A percentile compares a stretch with the other conserved stretches of the same genome.
These are phyloP conservation scores for Hypoxylon fuscum DNA, from an alignment of 495 filamentous ascomycete genomes.

Conservation along the genomic window DNA sequence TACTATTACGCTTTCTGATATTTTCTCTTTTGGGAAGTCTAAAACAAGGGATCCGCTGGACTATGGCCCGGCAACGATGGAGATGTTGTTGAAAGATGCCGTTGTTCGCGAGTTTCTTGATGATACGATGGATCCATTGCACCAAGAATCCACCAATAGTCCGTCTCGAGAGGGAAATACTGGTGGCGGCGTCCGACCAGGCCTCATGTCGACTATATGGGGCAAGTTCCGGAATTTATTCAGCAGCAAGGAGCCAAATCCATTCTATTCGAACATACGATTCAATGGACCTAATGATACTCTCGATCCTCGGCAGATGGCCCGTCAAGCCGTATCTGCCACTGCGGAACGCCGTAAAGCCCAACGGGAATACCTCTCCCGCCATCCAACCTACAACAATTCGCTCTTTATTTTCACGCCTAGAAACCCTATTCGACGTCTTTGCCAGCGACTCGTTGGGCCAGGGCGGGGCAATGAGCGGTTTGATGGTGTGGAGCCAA, in stretches of 20 bases:
- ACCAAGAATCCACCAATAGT: conserved; percentile 51
- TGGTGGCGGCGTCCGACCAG: conserved; percentile 54
- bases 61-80: conserved; percentile 85
- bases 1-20: conserved; percentile 86
- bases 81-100: conserved; percentile 95
- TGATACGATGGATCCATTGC: conserved; percentile 62
- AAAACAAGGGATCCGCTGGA: conserved; percentile 83
- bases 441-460: conserved; percentile 92
- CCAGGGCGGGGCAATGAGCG: conserved; percentile 87
- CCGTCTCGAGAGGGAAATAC: conserved; percentile 43
- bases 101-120: conserved; percentile 95
- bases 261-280: conserved; percentile 87
- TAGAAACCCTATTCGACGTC: conserved; percentile 74
- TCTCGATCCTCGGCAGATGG: conserved; percentile 85
- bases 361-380: conserved; percentile 87
- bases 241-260: conserved; percentile 81
- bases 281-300: conserved; percentile 78
- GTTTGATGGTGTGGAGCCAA: conserved; percentile 85
- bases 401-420: conserved; percentile 88
- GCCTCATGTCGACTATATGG: conserved; percentile 66
- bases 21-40: conserved; percentile 80
- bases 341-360: conserved; percentile 82
- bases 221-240: conserved; percentile 61
- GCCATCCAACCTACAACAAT: conserved; percentile 91
- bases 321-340: conserved; percentile 85